phyloP scores from a whole-genome alignment of 2,329 filamentous ascomycete species.

The Parastagonospora avenae region DNA sequence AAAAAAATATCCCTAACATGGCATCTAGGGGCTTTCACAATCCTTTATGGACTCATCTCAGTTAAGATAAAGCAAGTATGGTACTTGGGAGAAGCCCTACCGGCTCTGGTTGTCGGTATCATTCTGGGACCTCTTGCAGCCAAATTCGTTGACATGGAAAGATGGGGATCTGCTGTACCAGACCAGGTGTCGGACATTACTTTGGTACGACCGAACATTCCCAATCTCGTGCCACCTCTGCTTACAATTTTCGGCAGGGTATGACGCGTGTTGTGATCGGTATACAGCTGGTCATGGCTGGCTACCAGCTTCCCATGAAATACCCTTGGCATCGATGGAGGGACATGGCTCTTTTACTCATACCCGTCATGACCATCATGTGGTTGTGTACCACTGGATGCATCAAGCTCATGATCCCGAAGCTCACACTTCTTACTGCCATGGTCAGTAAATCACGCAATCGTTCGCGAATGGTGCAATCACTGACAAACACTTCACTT shows the following conservation, averaged over 20 bases:
- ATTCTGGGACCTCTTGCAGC: conserved; percentile 60
- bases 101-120: conserved; percentile 59
- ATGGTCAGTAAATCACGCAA: conserved; percentile 47
- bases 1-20: background rate
- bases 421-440: conserved; percentile 54
- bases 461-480: background rate
- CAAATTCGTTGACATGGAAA: conserved; percentile 56
- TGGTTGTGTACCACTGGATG: conserved; percentile 65
- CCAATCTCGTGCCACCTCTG: background rate
- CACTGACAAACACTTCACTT: background rate
- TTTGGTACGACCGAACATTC: conserved; percentile 40
- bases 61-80: conserved; percentile 59
- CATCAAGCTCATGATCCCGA: conserved; percentile 61
- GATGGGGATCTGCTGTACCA: conserved; percentile 44
- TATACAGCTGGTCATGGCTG: conserved; percentile 67
- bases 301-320: conserved; percentile 64
- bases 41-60: conserved; percentile 58
- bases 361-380: conserved; percentile 67
- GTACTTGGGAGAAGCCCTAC: conserved; percentile 60
- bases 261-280: conserved; percentile 66
- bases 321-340: conserved; percentile 58
- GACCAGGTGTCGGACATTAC: conserved; percentile 48
- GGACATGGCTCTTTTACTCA: conserved; percentile 60
- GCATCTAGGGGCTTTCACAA: conserved; percentile 52
- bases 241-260: conserved; percentile 39